Conservation (phyloP, 768 basidiomycete species). For the Cystofilobasidium ferigula region DNA sequence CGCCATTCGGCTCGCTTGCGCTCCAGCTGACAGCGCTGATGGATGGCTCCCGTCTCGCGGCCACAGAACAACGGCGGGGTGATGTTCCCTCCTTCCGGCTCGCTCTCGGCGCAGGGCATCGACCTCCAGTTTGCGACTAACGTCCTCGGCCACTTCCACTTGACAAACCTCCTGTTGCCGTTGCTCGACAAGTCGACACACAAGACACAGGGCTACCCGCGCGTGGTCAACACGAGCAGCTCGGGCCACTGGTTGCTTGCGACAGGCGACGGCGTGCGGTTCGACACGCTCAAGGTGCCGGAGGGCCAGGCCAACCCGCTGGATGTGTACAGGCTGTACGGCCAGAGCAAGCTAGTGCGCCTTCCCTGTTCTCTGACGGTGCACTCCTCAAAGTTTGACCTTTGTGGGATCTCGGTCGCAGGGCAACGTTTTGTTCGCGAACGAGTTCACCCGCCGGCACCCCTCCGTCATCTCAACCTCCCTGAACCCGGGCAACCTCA, state of each 20-base stretch:
- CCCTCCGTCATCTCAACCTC: conserved; percentile 14
- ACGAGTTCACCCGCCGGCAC: conserved; percentile 24
- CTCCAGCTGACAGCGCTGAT: neutral
- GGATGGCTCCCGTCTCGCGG: neutral
- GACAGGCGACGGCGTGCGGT: conserved; percentile 18
- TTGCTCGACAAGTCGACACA: conserved; percentile 18
- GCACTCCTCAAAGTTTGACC: neutral
- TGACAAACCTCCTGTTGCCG: conserved; percentile 27
- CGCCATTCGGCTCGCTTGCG: neutral
- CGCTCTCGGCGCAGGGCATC: conserved; percentile 18
- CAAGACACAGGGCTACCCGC: conserved; percentile 13
- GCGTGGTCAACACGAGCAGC: conserved; percentile 24
- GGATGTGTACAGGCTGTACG: conserved; percentile 17
- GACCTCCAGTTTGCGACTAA: conserved; percentile 27
- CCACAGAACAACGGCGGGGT: conserved; percentile 21
- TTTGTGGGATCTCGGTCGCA: neutral
- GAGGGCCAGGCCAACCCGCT: neutral
- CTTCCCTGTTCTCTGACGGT: neutral
- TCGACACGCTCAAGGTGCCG: conserved; percentile 18
- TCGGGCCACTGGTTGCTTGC: conserved; percentile 16
- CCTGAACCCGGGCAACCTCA: conserved; percentile 26
- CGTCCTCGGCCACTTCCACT: conserved; percentile 25
- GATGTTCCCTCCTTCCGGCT: conserved; percentile 21
- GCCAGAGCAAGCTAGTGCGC: conserved; percentile 27
- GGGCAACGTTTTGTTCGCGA: conserved; percentile 27